Base-by-base conservation (phyloP, 805 yeast species). In the Metschnikowia sp. region DNA sequence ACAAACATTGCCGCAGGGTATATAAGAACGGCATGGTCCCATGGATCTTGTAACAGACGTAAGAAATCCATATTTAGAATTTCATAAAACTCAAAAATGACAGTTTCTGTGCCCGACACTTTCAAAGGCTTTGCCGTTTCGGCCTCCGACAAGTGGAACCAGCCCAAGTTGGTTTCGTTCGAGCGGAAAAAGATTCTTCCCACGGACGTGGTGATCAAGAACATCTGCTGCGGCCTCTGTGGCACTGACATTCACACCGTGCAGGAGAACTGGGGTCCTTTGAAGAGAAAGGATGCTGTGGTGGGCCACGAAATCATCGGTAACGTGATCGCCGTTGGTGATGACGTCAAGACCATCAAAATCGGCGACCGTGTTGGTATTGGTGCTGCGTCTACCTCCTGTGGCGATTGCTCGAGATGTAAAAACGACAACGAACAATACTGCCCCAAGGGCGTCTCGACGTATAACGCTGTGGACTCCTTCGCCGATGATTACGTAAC, bases 261-360 rank as follows among this genome's bases (percentile, higher is more conserved):
- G 41, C 47, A 40, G 38, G 57, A 49, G 12, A 45, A 48, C 45
- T 56, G 60, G 60, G 55, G 54, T 10, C 51, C 54, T 10, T 42
- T 47, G 47, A 37, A 46, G 30, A 42, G 57, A 53, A 45, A 63
- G 19, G 63, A 60, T 49, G 50, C 74, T 34, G 72, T 75, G 34
- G 84, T 80, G n/a, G 89, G 89, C 31, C 88, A 84, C 63, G 88
- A 84, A 62, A 75, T 84, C 52, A 68, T 83, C 39, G 88, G 88
- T 37, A 69, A 63, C 33, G 84, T 83, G 28, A 46, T 53, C 19
- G 54, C 53, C 5, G 54, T 54, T 7, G 58, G 58, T 9, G 53
- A 51, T 28, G 44, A 40, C 35, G 58, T 55, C 29, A 39, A 38
- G 31, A 28, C 39, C 12, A 30, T 56, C 49, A 55, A 54, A 49